Evolutionary conservation across 2,329 filamentous ascomycete species (phyloP).

Genomic region (Hymenoscyphus occultus): DNA sequence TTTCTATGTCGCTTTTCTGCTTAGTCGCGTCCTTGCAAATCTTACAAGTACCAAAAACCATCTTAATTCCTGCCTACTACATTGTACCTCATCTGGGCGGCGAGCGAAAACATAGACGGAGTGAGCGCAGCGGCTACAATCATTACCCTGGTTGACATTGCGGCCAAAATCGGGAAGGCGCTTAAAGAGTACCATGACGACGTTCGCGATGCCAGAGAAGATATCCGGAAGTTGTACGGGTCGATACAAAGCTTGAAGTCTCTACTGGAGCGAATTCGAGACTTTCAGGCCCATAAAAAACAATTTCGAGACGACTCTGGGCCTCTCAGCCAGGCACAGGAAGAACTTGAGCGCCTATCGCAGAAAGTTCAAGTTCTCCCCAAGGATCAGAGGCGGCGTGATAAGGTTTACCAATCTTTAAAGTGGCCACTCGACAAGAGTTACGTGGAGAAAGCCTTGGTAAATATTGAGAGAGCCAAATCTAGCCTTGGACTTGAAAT

Average conservation of each 20-base stretch:
- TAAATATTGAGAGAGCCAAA: slow-evolving; percentile 15
- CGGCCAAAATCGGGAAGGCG: slow-evolving; percentile 10
- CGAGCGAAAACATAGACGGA: slow-evolving; percentile 15
- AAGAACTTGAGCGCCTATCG: not conserved
- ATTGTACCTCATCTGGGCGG: not conserved
- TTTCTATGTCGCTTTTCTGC: not conserved
- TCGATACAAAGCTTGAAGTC: slow-evolving; percentile 14
- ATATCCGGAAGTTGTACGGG: slow-evolving; percentile 19
- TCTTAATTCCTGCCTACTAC: not conserved
- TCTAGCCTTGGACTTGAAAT: slow-evolving; percentile 6
- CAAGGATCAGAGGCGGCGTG: not conserved
- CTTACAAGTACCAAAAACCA: not conserved
- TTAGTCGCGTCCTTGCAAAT: not conserved
- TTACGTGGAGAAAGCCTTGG: slow-evolving; percentile 22
- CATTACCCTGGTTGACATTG: slow-evolving; percentile 19
- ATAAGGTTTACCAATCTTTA: slow-evolving; percentile 13
- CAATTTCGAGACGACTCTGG: not conserved
- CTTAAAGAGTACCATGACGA: slow-evolving; percentile 20
- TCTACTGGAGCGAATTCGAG: slow-evolving; percentile 3
- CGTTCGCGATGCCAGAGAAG: slow-evolving; percentile 20
- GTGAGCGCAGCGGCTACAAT: slow-evolving; percentile 18
- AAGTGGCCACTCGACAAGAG: slow-evolving; percentile 28
- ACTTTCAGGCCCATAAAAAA: not conserved
- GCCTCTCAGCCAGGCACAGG: not conserved
- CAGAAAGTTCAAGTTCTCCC: not conserved